phyloP scores from a whole-genome alignment of 441 rosid genomes.

The Mallotus japonicus region DNA sequence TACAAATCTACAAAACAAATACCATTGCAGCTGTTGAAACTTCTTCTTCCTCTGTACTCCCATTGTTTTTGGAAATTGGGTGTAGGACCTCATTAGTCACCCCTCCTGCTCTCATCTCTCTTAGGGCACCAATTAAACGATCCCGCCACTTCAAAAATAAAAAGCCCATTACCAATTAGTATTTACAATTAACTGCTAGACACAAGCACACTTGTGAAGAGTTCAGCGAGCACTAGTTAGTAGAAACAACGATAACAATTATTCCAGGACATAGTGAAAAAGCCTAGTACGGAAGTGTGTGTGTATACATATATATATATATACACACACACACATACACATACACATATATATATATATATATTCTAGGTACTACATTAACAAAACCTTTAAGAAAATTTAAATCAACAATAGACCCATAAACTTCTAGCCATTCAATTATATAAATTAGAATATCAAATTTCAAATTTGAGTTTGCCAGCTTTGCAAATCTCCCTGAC shows the following conservation, averaged over 20 bases:
- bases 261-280: not conserved
- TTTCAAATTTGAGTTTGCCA: not conserved
- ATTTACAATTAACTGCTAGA: conserved; percentile 10
- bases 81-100: conserved; percentile 45
- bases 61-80: conserved; percentile 49
- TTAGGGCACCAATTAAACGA: conserved; percentile 72
- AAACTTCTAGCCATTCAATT: not conserved
- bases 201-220: conserved; percentile 1
- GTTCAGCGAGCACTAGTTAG: not conserved
- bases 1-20: conserved; percentile 31
- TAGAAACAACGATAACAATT: not conserved
- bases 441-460: not conserved
- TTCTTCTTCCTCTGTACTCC: conserved; percentile 53
- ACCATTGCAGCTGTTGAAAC: conserved; percentile 49
- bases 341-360: not conserved
- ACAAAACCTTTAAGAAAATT: not conserved
- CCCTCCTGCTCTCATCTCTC: conserved; percentile 68
- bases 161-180: conserved; percentile 22
- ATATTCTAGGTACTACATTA: not conserved
- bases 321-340: too few relatives aligned
- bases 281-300: not conserved
- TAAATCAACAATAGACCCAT: not conserved
- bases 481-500: not conserved
- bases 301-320: too few relatives aligned
- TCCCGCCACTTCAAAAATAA: conserved; percentile 83